Percentiles rank a stretch among this genome's conserved stretches.
Evolutionary conservation across 2,329 filamentous ascomycete species (phyloP).

Genomic region (Emydomyces testavorans): DNA sequence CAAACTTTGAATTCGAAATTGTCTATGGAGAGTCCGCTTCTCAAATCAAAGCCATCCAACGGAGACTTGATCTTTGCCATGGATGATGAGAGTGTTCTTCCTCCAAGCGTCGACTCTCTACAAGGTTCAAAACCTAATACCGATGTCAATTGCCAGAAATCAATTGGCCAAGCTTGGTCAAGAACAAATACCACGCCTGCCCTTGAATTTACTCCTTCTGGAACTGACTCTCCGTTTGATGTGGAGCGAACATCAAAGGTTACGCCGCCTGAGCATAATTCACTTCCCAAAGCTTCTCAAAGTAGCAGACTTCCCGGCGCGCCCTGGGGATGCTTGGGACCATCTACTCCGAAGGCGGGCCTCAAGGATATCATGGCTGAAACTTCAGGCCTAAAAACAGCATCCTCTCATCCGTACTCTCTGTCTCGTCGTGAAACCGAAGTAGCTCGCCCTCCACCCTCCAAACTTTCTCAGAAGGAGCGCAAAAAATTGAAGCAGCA

Average conservation of each 20-base stretch:
- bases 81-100: constrained; percentile 49
- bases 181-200: too few relatives aligned
- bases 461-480: constrained; percentile 81
- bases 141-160: neutral
- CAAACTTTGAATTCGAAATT: constrained; percentile 27
- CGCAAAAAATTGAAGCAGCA: constrained; percentile 71
- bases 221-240: neutral
- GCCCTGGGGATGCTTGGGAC: constrained; percentile 44
- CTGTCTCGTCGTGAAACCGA: constrained; percentile 30
- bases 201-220: neutral
- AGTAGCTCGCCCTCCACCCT: constrained; percentile 29
- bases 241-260: neutral
- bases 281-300: constrained; percentile 20
- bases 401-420: constrained; percentile 43
- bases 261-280: neutral
- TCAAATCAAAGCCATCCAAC: constrained; percentile 57
- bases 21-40: constrained; percentile 50
- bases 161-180: constrained; percentile 18
- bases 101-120: neutral
- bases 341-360: constrained; percentile 55
- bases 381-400: constrained; percentile 40
- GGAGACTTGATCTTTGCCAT: constrained; percentile 85
- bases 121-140: neutral
- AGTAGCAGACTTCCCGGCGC: constrained; percentile 23
- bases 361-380: constrained; percentile 67